Evolutionary conservation across 495 filamentous ascomycete genomes (phyloP).

Genomic region (Chaetomium cochliodes): DNA sequence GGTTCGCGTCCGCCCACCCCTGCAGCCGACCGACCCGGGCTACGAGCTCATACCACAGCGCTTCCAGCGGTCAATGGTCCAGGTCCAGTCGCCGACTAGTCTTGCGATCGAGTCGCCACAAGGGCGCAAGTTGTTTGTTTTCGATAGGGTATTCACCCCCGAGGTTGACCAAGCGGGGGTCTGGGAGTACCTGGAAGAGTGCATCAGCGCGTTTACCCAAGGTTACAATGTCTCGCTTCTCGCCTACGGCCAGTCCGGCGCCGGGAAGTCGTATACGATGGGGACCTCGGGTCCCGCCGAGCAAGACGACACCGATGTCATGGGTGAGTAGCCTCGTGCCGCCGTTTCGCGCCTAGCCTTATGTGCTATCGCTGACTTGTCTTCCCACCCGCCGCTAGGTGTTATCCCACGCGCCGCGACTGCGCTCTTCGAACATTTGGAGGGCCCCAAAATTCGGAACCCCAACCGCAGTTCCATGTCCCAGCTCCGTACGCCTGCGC

Average conservation of each 20-base stretch:
- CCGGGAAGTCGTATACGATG: slow-evolving; percentile 99
- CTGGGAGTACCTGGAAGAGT: slow-evolving; percentile 93
- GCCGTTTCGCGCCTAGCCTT: background rate
- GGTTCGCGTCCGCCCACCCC: slow-evolving; percentile 89
- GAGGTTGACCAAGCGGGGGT: slow-evolving; percentile 83
- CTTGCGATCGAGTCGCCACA: slow-evolving; percentile 86
- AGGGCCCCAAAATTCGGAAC: slow-evolving; percentile 48
- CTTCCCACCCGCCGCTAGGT: slow-evolving; percentile 50
- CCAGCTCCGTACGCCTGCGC: slow-evolving; percentile 74
- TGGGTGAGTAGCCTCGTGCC: slow-evolving; percentile 63
- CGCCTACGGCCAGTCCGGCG: slow-evolving; percentile 98
- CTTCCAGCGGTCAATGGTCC: slow-evolving; percentile 90
- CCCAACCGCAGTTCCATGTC: slow-evolving; percentile 66
- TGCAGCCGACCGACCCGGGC: slow-evolving; percentile 80
- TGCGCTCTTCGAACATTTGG: slow-evolving; percentile 84
- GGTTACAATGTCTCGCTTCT: slow-evolving; percentile 99
- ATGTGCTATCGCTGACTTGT: slow-evolving; percentile 2
- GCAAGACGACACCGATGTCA: slow-evolving; percentile 67
- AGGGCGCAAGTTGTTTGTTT: slow-evolving; percentile 91
- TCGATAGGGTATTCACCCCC: slow-evolving; percentile 89
- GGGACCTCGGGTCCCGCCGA: slow-evolving; percentile 87
- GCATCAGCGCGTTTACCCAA: slow-evolving; percentile 84
- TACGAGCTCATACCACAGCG: slow-evolving; percentile 93
- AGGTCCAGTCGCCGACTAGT: slow-evolving; percentile 79
- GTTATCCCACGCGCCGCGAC: slow-evolving; percentile 89